Evolutionary conservation across 2,329 filamentous ascomycete species (phyloP).

Genomic region (Colletotrichum siamense): DNA sequence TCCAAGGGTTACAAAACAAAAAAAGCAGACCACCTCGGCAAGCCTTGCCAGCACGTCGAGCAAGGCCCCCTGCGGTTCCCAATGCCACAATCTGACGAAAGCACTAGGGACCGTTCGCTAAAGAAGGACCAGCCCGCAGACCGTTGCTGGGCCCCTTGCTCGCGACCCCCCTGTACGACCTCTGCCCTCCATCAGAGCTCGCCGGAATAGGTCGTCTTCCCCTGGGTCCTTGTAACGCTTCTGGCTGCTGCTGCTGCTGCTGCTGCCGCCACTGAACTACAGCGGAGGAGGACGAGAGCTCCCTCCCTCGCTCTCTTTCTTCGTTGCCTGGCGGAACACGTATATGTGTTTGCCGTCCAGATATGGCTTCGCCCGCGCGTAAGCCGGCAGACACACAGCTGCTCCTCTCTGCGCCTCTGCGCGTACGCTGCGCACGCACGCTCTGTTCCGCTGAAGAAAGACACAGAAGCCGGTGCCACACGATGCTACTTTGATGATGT

Average conservation of each 20-base stretch:
- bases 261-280: neutral
- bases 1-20: neutral
- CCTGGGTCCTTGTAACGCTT: neutral
- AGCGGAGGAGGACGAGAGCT: neutral
- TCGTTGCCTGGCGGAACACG: neutral
- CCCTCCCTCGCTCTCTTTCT: neutral
- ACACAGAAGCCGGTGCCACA: neutral
- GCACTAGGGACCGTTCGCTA: constrained; percentile 8
- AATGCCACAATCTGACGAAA: constrained; percentile 10
- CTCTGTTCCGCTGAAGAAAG: constrained; percentile 4
- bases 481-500: neutral
- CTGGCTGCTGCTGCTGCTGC: neutral
- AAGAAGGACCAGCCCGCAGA: constrained; percentile 16
- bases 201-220: neutral
- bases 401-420: neutral
- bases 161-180: constrained; percentile 12
- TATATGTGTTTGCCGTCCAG: neutral
- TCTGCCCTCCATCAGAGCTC: constrained; percentile 18
- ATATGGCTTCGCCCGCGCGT: neutral
- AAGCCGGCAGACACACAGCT: neutral
- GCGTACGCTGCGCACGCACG: neutral
- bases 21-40: neutral
- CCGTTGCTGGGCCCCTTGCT: neutral
- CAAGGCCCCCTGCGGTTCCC: neutral
- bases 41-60: neutral